Base-by-base conservation (phyloP, 148 eudicot species). In the Heliosperma pusillum region DNA sequence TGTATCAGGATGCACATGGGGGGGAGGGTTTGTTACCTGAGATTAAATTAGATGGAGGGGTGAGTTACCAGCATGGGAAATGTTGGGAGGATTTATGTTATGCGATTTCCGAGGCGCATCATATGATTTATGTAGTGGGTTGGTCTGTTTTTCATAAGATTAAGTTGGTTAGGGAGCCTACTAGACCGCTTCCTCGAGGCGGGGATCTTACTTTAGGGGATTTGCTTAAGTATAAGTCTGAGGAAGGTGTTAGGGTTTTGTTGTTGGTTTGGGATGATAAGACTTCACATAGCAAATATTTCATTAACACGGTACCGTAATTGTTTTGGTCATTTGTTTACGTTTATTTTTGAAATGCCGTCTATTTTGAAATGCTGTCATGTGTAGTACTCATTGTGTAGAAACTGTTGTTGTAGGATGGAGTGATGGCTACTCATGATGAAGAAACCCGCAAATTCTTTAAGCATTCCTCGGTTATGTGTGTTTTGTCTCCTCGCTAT, bases 71-170 rank as follows among this genome's bases (percentile, higher is more conserved):
- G 21, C 96, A 79, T 0, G 85, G 82, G 0, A 78, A 56, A 5
- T 95, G 97, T 73, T 95, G 98, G 98, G 98, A 95, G 78, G 99
- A 95, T 82, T 79, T 95, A 11, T 95, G 99, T 25, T 79, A 88
- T 76, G 97, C 99, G 1, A 86, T 95, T 4, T 71, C 85, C 0
- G 97, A 92, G 77, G 98, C 98, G 20, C 98, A 92, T 52, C 98
- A 95, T 82, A 13, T 95, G 87, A 87, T 95, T 15, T 95, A 95
- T 70, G 30, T 95, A 27, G 96, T 88, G 9, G 99, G 99, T 25
- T 95, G 99, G 99, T 95, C 99, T 0, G 83, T 95, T 26, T 90
- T 82, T 64, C 87, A 89, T 74, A 92, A 95, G 79, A 74, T 95
- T 24, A 95, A 77, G 85, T 78, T 95, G n/a, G 82, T 92, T 22